Evolutionary conservation across 2,329 filamentous ascomycete genomes (phyloP).

Genomic region (Botryosphaeria agaves): DNA sequence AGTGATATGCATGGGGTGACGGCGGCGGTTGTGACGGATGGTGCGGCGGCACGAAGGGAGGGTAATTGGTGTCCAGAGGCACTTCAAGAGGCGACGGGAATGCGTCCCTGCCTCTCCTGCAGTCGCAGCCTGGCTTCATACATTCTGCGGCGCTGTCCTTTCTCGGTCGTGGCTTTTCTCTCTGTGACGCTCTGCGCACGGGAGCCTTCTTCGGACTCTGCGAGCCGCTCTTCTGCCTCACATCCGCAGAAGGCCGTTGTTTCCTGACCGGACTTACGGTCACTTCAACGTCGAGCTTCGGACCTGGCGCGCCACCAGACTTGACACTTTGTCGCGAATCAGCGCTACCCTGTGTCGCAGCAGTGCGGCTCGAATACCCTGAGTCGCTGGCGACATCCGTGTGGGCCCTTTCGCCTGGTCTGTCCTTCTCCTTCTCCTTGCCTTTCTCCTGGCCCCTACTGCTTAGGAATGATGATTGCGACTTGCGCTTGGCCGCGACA

Average conservation of each 20-base stretch:
- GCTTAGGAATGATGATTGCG: constrained; percentile 19
- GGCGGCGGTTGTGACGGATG: constrained; percentile 16
- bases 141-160: constrained; percentile 12
- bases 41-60: constrained; percentile 8
- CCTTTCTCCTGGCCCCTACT: too few species aligned
- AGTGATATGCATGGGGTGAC: constrained; percentile 3
- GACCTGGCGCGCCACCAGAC: background rate
- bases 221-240: background rate
- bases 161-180: background rate
- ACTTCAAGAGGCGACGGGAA: constrained; percentile 12
- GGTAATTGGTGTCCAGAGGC: constrained; percentile 12
- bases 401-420: constrained; percentile 12
- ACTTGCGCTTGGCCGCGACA: constrained; percentile 27
- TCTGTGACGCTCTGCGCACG: constrained; percentile 1
- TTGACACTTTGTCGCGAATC: constrained; percentile 26
- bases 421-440: too few species aligned
- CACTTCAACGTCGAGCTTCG: background rate
- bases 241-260: constrained; percentile 8
- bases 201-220: constrained; percentile 1
- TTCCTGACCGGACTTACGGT: constrained; percentile 8
- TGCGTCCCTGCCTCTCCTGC: too few species aligned
- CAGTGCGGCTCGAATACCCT: constrained; percentile 43
- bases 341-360: constrained; percentile 33
- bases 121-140: constrained; percentile 16
- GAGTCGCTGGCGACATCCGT: constrained; percentile 40